Evolutionary conservation across 495 filamentous ascomycete species (phyloP).

Genomic region (Aspergillus kassunensis): DNA sequence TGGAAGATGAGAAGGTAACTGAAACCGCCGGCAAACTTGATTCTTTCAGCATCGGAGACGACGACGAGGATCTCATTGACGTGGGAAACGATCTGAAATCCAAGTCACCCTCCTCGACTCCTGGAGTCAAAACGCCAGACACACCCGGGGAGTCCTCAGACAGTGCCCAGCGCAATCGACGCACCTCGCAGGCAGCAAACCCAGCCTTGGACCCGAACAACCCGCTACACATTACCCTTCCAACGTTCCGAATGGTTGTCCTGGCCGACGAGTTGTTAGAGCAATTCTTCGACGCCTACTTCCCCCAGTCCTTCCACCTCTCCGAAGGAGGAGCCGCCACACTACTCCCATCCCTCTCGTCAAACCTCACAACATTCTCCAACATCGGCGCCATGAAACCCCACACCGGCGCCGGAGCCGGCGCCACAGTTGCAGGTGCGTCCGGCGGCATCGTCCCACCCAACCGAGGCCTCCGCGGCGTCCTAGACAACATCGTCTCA

Average conservation of each 20-base stretch:
- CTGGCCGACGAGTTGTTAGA: conserved; percentile 93
- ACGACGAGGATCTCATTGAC: conserved; percentile 69
- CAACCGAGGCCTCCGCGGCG: conserved; percentile 76
- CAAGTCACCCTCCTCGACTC: conserved; percentile 17
- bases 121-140: conserved; percentile 9
- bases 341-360: conserved; percentile 62
- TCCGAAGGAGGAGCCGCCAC: conserved; percentile 44
- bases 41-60: conserved; percentile 76
- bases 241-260: conserved; percentile 98
- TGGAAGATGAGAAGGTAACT: conserved; percentile 17
- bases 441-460: conserved; percentile 56
- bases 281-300: conserved; percentile 86
- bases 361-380: conserved; percentile 76
- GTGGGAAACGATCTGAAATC: conserved; percentile 38
- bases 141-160: conserved; percentile 6
- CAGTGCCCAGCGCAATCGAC: conserved; percentile 17
- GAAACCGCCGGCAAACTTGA: conserved; percentile 46
- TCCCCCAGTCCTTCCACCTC: conserved; percentile 68
- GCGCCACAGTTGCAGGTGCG: conserved; percentile 39
- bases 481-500: conserved; percentile 93
- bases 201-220: conserved; percentile 86
- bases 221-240: conserved; percentile 91
- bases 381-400: conserved; percentile 53
- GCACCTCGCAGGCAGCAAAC: conserved; percentile 58
- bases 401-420: conserved; percentile 32